Percentiles rank a stretch among this genome's conserved stretches.
phyloP scores from a whole-genome alignment of 2,329 filamentous ascomycete genomes.

The Huntiella decipiens region DNA sequence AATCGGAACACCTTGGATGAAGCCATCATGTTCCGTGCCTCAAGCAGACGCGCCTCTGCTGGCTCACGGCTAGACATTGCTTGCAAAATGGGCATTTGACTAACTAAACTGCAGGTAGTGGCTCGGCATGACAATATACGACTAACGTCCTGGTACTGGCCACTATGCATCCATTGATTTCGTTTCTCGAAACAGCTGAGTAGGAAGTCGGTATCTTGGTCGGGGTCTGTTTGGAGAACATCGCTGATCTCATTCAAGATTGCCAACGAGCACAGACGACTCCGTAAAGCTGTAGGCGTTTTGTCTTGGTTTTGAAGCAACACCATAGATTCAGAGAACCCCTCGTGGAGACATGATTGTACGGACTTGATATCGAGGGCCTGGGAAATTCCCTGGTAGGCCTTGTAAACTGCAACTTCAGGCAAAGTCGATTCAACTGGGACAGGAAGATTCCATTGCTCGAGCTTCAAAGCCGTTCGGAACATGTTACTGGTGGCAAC shows the following conservation, averaged over 20 bases:
- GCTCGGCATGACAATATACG: slow-evolving; percentile 68
- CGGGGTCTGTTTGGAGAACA: slow-evolving; percentile 40
- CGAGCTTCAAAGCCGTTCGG: slow-evolving; percentile 59
- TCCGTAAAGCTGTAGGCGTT: slow-evolving; percentile 32
- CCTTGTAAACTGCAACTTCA: slow-evolving; percentile 55
- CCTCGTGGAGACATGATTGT: slow-evolving; percentile 39
- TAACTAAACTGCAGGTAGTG: slow-evolving; percentile 63
- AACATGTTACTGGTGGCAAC: slow-evolving; percentile 54
- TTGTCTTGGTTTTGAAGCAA: slow-evolving; percentile 30
- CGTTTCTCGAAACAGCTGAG: slow-evolving; percentile 46
- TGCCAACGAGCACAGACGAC: slow-evolving; percentile 43
- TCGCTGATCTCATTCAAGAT: slow-evolving; percentile 69
- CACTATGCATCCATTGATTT: slow-evolving; percentile 63
- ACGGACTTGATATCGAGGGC: slow-evolving; percentile 37
- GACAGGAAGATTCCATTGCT: slow-evolving; percentile 78
- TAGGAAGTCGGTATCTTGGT: slow-evolving; percentile 39
- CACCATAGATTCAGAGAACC: slow-evolving; percentile 40
- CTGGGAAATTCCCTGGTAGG: slow-evolving; percentile 60
- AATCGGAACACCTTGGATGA: slow-evolving; percentile 59
- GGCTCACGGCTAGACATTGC: slow-evolving; percentile 40
- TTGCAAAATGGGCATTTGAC: slow-evolving; percentile 46
- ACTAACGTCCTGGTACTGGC: slow-evolving; percentile 62
- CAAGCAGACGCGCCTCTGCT: slow-evolving; percentile 46
- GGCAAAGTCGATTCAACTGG: slow-evolving; percentile 43
- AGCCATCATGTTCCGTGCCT: slow-evolving; percentile 58